A percentile compares a stretch with the other conserved stretches of the same genome.
phyloP scores from a whole-genome alignment of 345 rosid species.

The Tarenaya hassleriana region DNA sequence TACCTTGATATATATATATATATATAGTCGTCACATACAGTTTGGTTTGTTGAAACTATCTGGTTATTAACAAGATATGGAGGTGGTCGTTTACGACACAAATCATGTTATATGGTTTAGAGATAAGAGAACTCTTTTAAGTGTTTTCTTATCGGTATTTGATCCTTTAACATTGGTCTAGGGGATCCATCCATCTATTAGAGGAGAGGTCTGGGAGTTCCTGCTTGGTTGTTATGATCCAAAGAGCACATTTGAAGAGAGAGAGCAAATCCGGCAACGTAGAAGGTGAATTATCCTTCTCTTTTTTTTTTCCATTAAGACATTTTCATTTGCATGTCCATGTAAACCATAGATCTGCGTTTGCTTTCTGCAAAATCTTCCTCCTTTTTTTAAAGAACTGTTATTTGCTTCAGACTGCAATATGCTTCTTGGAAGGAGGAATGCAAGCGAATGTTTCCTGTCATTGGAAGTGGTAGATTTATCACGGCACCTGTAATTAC shows the following conservation, averaged over 20 bases:
- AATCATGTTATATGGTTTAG: background rate
- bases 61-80: too few species aligned
- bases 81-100: too few species aligned
- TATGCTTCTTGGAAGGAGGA: conserved; percentile 79
- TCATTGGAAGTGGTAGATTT: conserved; percentile 79
- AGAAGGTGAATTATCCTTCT: conserved; percentile 51
- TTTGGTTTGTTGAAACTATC: conserved; percentile 1
- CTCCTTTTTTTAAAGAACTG: background rate
- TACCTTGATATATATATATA: too few species aligned
- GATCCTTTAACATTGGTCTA: conserved; percentile 15
- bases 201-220: conserved; percentile 99
- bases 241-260: conserved; percentile 72
- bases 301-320: conserved; percentile 5
- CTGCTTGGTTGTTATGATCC: conserved; percentile 91
- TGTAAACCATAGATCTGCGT: background rate
- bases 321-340: too few species aligned
- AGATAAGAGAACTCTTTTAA: too few species aligned
- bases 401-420: conserved; percentile 44
- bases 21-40: too few species aligned
- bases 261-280: conserved; percentile 59
- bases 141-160: too few species aligned
- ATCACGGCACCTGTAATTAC: conserved; percentile 90
- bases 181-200: conserved; percentile 96
- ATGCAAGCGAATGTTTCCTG: conserved; percentile 64
- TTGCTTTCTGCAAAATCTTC: background rate